Evolutionary conservation across 331 rosid species (phyloP), one percentile per base, ranked within the genome.

Genomic region (Malus hybrid): DNA sequence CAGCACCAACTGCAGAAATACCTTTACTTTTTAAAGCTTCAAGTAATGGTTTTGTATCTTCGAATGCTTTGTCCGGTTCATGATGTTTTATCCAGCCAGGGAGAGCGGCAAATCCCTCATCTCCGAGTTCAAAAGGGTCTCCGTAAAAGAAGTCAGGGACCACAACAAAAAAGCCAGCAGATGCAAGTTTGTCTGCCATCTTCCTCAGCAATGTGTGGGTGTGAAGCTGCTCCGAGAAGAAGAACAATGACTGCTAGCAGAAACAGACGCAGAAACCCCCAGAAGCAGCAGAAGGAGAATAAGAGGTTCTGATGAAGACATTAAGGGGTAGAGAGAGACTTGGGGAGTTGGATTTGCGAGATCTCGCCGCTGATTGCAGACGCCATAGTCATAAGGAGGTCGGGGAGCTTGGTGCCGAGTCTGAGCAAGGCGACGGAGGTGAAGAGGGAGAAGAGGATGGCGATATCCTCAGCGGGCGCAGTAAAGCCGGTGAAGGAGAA

Each of bases 21-120:
- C 95, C 95, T 80, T 83, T 87, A 42, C 77, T 79, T 77, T 88
- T 94, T 48, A 92, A 77, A 60, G 85, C 92, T 84, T 87, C 88
- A 68, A 91, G 73, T 30, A 88, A 39, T 36, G 73, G 77, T 66
- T 86, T 92, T 62, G 93, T 82, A 26, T 66, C 86, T 82, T 86
- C 96, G 65, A 80, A 80, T 61, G 71, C 91, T 83, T 87, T 82
- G 3, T 82, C 77, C 70, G 48, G 19, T 62, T 14, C 71, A 66
- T 66, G 71, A 34, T 34, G 16, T 36, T 66, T 36, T 34, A 76
- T 1, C 81, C 80, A 81, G 26, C 18, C 77, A 4, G 67, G 55
- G 14, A 72, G 29, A 58, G 66, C 16, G 10, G 32, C 76, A 68
- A 39, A 60, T 77, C 39, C 1, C n/a, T 64, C 36, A 2, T 81